These are phyloP conservation scores for Dipteronia sinensis DNA, from an alignment of 345 rosid species.

Conservation along the genomic window DNA sequence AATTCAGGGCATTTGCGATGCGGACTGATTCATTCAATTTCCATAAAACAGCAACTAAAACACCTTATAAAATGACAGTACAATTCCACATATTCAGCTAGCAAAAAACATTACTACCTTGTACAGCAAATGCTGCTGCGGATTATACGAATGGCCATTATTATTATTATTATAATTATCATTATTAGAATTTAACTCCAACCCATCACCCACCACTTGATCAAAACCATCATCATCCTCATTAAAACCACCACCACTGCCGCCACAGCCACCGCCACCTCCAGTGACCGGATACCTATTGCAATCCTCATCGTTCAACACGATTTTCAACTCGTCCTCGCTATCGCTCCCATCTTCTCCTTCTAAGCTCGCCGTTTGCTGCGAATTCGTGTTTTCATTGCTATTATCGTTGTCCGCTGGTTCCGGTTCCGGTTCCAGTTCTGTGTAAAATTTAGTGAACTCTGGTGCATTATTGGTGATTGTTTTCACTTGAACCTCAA, in stretches of 20 bases:
- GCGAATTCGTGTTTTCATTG: not conserved
- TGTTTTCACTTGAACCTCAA: conserved; percentile 38
- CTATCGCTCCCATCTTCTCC: conserved; percentile 46
- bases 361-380: conserved; percentile 17
- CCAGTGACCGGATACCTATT: conserved; percentile 15
- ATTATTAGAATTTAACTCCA: conserved; percentile 16
- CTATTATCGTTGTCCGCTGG: not conserved
- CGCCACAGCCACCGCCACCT: conserved; percentile 17
- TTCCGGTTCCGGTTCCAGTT: conserved; percentile 29
- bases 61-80: not conserved
- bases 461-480: conserved; percentile 21
- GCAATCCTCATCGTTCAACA: conserved; percentile 62
- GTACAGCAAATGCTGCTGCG: conserved; percentile 13
- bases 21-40: not conserved
- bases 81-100: not conserved
- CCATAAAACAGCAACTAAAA: not conserved
- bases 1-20: too few relatives aligned
- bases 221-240: conserved; percentile 9
- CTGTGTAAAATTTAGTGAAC: conserved; percentile 15
- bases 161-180: not conserved
- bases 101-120: conserved; percentile 31
- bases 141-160: not conserved
- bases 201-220: not conserved
- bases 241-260: conserved; percentile 18
- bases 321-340: conserved; percentile 69